Evolutionary conservation across 2,329 filamentous ascomycete genomes (phyloP).

Genomic region (Scedosporium aurantiacum): DNA sequence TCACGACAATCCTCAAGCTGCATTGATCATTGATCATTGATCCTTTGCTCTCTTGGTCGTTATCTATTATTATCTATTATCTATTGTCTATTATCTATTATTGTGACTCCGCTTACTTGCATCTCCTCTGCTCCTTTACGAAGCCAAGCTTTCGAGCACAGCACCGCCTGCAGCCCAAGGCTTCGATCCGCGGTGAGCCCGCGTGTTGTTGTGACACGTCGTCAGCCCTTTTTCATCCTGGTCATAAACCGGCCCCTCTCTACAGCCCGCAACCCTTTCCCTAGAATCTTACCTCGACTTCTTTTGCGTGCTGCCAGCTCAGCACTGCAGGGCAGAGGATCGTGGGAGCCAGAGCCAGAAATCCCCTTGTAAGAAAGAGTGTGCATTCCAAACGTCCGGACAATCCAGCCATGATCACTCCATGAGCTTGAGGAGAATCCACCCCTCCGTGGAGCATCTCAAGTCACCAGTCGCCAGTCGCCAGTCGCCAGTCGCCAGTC

Average conservation of each 20-base stretch:
- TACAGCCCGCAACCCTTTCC: background rate
- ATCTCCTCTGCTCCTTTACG: too few species aligned
- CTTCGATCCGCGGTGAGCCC: too few species aligned
- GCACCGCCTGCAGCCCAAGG: too few species aligned
- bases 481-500: background rate
- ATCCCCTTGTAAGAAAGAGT: background rate
- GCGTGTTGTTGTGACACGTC: too few species aligned
- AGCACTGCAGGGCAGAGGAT: background rate
- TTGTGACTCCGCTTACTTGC: too few species aligned
- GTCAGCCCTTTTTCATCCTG: background rate
- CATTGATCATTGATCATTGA: background rate
- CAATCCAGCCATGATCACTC: background rate
- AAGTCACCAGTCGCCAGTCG: background rate
- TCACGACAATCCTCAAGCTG: background rate
- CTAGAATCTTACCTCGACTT: background rate
- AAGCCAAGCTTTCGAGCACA: too few species aligned
- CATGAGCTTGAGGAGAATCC: background rate
- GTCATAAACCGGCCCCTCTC: background rate
- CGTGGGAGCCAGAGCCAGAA: background rate
- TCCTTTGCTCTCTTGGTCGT: too few species aligned
- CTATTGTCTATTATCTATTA: too few species aligned
- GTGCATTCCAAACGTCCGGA: background rate
- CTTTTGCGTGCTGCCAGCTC: background rate
- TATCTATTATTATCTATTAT: too few species aligned
- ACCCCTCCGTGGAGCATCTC: background rate